Evolutionary conservation across 2,329 filamentous ascomycete species (phyloP).

Genomic region (Metarhizium anisopliae): DNA sequence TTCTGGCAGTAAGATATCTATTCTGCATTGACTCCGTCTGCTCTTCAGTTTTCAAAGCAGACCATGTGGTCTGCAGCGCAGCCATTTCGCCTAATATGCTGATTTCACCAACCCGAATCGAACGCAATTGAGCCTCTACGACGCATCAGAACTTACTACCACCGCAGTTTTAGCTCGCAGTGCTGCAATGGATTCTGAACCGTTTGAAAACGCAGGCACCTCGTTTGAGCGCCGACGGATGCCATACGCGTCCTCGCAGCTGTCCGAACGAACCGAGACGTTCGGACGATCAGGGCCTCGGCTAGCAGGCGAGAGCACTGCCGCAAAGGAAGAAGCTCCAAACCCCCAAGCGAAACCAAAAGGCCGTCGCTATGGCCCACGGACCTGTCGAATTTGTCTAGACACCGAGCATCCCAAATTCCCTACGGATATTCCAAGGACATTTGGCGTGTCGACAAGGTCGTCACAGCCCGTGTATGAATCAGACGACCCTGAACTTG

Average conservation of each 20-base stretch:
- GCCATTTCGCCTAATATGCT: constrained; percentile 2
- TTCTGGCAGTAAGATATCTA: background rate
- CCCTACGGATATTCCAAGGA: constrained; percentile 22
- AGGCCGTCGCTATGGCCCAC: constrained; percentile 50
- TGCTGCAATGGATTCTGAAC: constrained; percentile 16
- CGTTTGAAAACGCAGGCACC: constrained; percentile 16
- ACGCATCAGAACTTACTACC: background rate
- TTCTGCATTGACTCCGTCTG: background rate
- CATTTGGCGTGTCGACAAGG: constrained; percentile 22
- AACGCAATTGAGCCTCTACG: background rate
- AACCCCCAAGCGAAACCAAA: constrained; percentile 9
- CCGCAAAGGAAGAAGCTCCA: constrained; percentile 2
- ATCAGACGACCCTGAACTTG: constrained; percentile 63
- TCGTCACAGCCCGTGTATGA: constrained; percentile 46
- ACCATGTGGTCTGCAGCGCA: constrained; percentile 3
- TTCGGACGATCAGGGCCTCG: background rate
- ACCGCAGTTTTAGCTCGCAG: background rate
- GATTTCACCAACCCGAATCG: background rate
- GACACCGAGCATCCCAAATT: constrained; percentile 52
- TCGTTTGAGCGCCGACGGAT: constrained; percentile 2
- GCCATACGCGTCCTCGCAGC: constrained; percentile 2
- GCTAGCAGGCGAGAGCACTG: background rate
- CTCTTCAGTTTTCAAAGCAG: background rate
- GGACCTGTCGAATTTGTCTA: constrained; percentile 84
- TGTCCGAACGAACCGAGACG: constrained; percentile 1